Conservation (phyloP, 2,329 filamentous ascomycete species). For the Trichophyton verrucosum region DNA sequence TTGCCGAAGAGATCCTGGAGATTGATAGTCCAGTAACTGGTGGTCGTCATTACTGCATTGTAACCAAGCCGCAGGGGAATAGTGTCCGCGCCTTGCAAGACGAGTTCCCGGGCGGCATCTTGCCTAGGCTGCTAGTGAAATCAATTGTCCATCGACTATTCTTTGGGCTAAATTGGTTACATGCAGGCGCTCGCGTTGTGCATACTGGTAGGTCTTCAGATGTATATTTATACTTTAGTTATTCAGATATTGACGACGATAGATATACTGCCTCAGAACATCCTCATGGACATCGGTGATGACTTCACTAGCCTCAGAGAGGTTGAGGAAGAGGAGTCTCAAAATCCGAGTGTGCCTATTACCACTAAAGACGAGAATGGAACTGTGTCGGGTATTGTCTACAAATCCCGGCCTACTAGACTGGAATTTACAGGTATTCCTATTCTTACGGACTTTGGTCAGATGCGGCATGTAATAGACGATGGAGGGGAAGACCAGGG, state of each 20-base stretch:
- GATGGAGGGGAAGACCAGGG: too few species aligned
- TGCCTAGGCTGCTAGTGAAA: conserved; percentile 15
- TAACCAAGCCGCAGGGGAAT: too few species aligned
- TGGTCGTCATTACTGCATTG: conserved; percentile 18
- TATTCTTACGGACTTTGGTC: conserved; percentile 18
- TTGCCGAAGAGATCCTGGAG: conserved; percentile 19
- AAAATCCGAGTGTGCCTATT: conserved; percentile 9
- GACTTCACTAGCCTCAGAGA: conserved; percentile 9
- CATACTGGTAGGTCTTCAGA: too few species aligned
- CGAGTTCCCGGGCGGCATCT: conserved; percentile 13
- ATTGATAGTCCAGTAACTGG: conserved; percentile 8
- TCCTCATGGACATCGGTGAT: conserved; percentile 7
- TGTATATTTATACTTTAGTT: background rate
- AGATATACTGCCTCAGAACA: conserved; percentile 14
- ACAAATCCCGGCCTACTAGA: conserved; percentile 8
- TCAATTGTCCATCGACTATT: conserved; percentile 14
- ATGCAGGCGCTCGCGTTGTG: conserved; percentile 12
- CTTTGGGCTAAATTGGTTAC: conserved; percentile 15
- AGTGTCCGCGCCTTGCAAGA: conserved; percentile 17
- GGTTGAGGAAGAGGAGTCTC: conserved; percentile 10
- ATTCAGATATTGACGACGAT: conserved; percentile 7
- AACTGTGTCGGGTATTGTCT: conserved; percentile 4
- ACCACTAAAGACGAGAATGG: conserved; percentile 3
- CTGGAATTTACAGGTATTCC: conserved; percentile 11
- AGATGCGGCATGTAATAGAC: too few species aligned